Evolutionary conservation across 1,139 yeast genomes (phyloP).

Genomic region (Pichia sp.): DNA sequence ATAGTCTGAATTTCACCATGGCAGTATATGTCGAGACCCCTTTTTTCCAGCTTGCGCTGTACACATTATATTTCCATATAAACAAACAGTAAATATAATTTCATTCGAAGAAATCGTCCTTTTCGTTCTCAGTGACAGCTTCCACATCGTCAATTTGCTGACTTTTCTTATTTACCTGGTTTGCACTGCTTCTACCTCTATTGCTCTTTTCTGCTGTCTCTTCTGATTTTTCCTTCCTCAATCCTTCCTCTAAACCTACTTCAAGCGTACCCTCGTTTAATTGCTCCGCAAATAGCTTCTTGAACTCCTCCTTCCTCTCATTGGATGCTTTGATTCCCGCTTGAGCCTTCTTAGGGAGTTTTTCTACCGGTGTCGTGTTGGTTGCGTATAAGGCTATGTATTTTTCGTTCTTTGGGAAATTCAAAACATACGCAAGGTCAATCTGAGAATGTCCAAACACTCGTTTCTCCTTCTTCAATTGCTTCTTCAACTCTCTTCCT

Average conservation of each 20-base stretch:
- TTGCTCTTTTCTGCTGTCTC: background rate
- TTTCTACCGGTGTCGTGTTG: constrained; percentile 20
- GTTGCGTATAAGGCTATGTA: constrained; percentile 74
- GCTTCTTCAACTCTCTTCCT: constrained; percentile 44
- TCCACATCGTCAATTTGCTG: constrained; percentile 5
- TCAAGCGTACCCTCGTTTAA: constrained; percentile 52
- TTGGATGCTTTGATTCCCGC: constrained; percentile 48
- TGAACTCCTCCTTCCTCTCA: constrained; percentile 44
- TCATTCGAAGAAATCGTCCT: constrained; percentile 49
- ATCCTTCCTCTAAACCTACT: constrained; percentile 53
- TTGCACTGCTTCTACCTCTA: background rate
- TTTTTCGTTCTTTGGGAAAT: constrained; percentile 76
- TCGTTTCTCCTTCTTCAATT: constrained; percentile 48
- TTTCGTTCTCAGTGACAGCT: constrained; percentile 24
- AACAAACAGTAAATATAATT: background rate
- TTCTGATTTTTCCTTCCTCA: constrained; percentile 16
- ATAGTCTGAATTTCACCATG: too few species aligned
- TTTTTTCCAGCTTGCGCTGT: too few species aligned
- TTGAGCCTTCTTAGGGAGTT: constrained; percentile 38
- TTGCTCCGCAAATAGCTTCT: constrained; percentile 48
- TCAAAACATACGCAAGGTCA: constrained; percentile 70
- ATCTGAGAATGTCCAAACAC: constrained; percentile 55
- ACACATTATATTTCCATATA: too few species aligned
- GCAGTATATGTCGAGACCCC: too few species aligned
- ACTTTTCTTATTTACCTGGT: background rate